Conservation (phyloP, 1,139 yeast species). For the Geotrichum phurueaensis region DNA sequence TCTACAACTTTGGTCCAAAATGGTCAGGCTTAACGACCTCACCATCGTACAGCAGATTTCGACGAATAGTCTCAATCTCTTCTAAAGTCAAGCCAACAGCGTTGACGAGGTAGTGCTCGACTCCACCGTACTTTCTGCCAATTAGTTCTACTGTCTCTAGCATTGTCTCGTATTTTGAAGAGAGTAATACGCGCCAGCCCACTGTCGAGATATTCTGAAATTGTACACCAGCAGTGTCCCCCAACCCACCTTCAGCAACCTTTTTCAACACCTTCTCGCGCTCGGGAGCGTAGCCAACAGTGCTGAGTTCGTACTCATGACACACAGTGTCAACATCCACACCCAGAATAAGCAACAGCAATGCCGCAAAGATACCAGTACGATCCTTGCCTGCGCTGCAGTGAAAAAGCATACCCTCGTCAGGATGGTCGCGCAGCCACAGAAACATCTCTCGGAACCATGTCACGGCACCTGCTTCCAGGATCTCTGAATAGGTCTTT, state of each 20-base stretch:
- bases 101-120: slow-evolving; percentile 45
- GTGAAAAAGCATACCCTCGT: slow-evolving; percentile 55
- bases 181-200: slow-evolving; percentile 53
- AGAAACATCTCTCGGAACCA: slow-evolving; percentile 47
- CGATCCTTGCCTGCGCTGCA: slow-evolving; percentile 88
- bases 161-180: slow-evolving; percentile 72
- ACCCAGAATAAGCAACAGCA: slow-evolving; percentile 56
- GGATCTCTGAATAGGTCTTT: slow-evolving; percentile 55
- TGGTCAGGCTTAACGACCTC: slow-evolving; percentile 6
- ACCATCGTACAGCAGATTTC: slow-evolving; percentile 34
- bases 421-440: slow-evolving; percentile 49
- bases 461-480: slow-evolving; percentile 32
- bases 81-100: slow-evolving; percentile 44
- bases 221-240: neutral
- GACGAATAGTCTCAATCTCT: slow-evolving; percentile 49
- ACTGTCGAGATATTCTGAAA: slow-evolving; percentile 24
- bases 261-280: slow-evolving; percentile 21
- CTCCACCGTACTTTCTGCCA: slow-evolving; percentile 50
- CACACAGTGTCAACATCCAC: slow-evolving; percentile 62
- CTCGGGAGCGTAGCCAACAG: slow-evolving; percentile 42
- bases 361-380: slow-evolving; percentile 70
- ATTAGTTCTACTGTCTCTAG: slow-evolving; percentile 51
- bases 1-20: neutral
- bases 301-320: slow-evolving; percentile 68
- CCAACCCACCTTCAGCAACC: slow-evolving; percentile 8